Evolutionary conservation across 2,329 filamentous ascomycete species (phyloP).

Genomic region (Podosphaera xanthii): DNA sequence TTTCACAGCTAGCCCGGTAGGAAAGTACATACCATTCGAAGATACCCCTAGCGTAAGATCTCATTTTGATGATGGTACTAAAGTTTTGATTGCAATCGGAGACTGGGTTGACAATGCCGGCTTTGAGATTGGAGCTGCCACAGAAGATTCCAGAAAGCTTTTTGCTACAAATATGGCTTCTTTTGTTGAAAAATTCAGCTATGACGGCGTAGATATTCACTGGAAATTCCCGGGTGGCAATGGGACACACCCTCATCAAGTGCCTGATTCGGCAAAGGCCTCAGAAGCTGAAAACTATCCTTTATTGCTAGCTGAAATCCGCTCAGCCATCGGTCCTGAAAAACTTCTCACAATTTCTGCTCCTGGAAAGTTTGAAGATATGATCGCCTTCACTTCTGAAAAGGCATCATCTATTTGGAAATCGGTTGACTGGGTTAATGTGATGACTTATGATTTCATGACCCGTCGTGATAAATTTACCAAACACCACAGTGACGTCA

Average conservation of each 20-base stretch:
- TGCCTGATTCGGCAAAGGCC: conserved; percentile 34
- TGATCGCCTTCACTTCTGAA: conserved; percentile 40
- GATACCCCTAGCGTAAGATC: conserved; percentile 5
- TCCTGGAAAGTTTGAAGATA: conserved; percentile 37
- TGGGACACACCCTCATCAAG: conserved; percentile 43
- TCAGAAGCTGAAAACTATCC: conserved; percentile 43
- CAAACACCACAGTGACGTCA: conserved; percentile 38
- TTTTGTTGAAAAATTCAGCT: conserved; percentile 36
- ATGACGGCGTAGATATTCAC: conserved; percentile 35
- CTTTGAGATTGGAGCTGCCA: conserved; percentile 33
- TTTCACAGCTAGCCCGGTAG: conserved; percentile 4
- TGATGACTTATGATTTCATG: conserved; percentile 50
- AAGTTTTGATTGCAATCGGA: conserved; percentile 49
- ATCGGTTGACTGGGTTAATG: conserved; percentile 42
- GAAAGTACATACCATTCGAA: conserved; percentile 8
- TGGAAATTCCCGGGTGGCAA: conserved; percentile 35
- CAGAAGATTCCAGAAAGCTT: conserved; percentile 25
- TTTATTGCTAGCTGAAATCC: conserved; percentile 33
- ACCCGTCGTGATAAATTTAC: conserved; percentile 43
- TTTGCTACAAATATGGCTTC: conserved; percentile 41
- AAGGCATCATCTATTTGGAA: conserved; percentile 34
- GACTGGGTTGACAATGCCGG: conserved; percentile 50
- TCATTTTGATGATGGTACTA: conserved; percentile 26
- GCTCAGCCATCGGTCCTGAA: conserved; percentile 28
- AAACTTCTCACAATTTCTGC: conserved; percentile 45